Evolutionary conservation across 2,329 filamentous ascomycete genomes (phyloP), one percentile per base, ranked within the genome.

Genomic region (Botryotinia convoluta): DNA sequence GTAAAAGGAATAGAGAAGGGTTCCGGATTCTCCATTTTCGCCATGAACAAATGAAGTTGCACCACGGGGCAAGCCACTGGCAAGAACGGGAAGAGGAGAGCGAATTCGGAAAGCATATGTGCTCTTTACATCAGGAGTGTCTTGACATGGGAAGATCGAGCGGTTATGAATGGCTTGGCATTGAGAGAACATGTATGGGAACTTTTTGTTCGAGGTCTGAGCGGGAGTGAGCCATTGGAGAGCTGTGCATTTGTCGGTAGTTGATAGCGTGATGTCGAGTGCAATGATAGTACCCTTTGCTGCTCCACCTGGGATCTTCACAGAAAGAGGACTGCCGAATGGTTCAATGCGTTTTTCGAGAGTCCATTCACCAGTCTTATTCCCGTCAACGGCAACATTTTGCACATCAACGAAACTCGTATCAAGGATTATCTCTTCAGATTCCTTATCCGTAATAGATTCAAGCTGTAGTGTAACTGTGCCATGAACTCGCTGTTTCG

Each of bases 181-280:
- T 85, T 98, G 96, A 62, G 93, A 97, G 85, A 98, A 98, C 91
- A 98, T 95, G 83, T 98, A 98, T 1, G 95, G 95, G 77, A 97
- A 92, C 83, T 94, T 96, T 85, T 94, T 95, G 87, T 97, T 98
- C 74, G 93, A 94, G 0, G 96, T 98, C 84, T 98, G 96, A 45
- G 92, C 92, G 2, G 94, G 94, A 0, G 93, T 95, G 82, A 99
- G 88, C 95, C 96, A 99, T 83, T 98, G 95, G 75, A 99, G 86
- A 16, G 95, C 95, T 18, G 95, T 97, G 83, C 95, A 98, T 79
- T 93, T 88, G 69, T 92, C 88, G 1, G 96, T 98, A 8, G 96
- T 98, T 77, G 92, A 87, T 44, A 98, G 83, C 37, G 88, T 85
- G 75, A 97, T 93, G 82, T 90, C 83, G 29, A 91, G 79, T 76